These are phyloP conservation scores for Tilletia horrida DNA, from an alignment of 1,284 basidiomycete species.

Conservation along the genomic window DNA sequence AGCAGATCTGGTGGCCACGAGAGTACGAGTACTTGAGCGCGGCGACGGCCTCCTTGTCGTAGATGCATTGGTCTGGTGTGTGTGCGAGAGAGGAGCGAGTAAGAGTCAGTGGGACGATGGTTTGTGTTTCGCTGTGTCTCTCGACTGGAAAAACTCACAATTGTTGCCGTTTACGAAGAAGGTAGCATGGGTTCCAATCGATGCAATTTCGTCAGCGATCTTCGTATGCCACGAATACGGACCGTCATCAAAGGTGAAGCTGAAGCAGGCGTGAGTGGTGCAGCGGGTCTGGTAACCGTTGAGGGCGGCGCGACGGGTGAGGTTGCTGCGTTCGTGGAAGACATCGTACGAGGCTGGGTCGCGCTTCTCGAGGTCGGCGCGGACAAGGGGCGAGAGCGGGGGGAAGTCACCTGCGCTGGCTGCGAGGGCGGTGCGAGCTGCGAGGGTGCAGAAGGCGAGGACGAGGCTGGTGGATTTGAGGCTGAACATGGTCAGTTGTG, in stretches of 20 bases:
- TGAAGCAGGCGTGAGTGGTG: conserved; percentile 27
- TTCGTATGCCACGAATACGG: conserved; percentile 23
- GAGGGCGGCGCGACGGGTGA: background rate
- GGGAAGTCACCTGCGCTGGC: background rate
- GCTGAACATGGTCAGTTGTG: background rate
- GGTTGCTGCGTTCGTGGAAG: conserved; percentile 13
- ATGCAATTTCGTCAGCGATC: conserved; percentile 30
- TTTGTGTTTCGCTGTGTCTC: background rate
- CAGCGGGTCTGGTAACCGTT: conserved; percentile 20
- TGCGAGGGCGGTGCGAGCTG: background rate
- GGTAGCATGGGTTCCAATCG: conserved; percentile 32
- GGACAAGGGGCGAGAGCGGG: conserved; percentile 14
- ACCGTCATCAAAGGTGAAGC: conserved; percentile 46
- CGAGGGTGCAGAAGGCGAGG: background rate
- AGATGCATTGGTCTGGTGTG: conserved; percentile 32
- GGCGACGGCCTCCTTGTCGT: conserved; percentile 25
- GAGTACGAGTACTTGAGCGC: conserved; percentile 30
- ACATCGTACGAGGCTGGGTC: background rate
- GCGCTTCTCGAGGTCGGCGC: conserved; percentile 11
- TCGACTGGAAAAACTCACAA: conserved; percentile 22
- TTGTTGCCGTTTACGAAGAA: conserved; percentile 51
- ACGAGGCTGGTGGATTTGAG: conserved; percentile 3
- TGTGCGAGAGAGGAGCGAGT: background rate
- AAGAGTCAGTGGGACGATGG: background rate
- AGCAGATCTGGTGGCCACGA: conserved; percentile 39